phyloP scores from a whole-genome alignment of 495 filamentous ascomycete genomes.

The Choiromyces venosus region DNA sequence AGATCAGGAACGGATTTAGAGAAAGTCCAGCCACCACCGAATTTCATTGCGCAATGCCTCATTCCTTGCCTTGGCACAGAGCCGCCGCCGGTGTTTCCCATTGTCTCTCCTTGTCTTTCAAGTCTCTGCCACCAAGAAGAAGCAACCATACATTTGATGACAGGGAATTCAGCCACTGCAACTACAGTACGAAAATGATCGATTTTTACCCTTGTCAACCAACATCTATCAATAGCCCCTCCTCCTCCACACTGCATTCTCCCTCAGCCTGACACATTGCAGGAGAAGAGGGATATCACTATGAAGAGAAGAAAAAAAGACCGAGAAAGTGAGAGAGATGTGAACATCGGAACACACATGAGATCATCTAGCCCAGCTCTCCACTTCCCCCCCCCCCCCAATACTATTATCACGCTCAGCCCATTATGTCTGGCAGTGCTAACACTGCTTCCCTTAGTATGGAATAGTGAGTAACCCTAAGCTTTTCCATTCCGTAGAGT shows the following conservation, averaged over 20 bases:
- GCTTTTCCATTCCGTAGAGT: background rate
- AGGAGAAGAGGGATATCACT: background rate
- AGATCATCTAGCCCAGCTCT: background rate
- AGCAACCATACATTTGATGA: background rate
- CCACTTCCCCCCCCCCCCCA: background rate
- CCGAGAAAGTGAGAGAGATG: too few species aligned
- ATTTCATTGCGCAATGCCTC: constrained; percentile 8
- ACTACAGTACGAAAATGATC: background rate
- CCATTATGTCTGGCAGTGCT: background rate
- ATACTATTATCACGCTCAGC: background rate
- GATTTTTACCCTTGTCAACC: background rate
- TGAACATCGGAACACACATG: background rate
- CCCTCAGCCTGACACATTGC: constrained; percentile 1
- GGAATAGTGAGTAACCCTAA: background rate
- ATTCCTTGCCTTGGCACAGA: constrained; percentile 8
- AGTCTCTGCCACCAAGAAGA: background rate
- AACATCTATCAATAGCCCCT: background rate
- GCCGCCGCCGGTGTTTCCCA: constrained; percentile 3
- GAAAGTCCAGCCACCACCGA: background rate
- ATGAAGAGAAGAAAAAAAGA: background rate
- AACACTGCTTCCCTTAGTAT: background rate
- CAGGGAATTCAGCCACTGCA: background rate
- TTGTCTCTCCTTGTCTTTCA: background rate
- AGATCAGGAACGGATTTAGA: background rate
- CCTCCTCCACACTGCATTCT: background rate